Evolutionary conservation across 108 stramenopile species (phyloP).

Genomic region (Schizochytrium sp.): DNA sequence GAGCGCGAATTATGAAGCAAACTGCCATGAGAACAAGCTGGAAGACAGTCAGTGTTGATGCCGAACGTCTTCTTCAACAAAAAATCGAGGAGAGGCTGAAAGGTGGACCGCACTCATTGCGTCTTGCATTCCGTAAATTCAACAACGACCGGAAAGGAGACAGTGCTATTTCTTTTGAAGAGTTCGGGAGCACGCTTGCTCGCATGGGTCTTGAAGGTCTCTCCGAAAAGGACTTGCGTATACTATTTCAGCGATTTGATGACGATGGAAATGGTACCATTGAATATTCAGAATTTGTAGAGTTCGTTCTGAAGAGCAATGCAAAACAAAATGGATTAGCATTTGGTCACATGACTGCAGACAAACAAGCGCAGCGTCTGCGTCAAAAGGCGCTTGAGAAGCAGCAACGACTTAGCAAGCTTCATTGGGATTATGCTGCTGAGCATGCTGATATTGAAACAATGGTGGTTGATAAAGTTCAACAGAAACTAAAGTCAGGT

Average conservation of each 20-base stretch:
- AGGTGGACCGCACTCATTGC: slow-evolving; percentile 23
- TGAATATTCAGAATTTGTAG: slow-evolving; percentile 32
- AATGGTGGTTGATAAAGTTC: slow-evolving; percentile 48
- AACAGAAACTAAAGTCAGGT: slow-evolving; percentile 32
- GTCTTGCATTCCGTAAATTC: slow-evolving; percentile 55
- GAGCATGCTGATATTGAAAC: slow-evolving; percentile 44
- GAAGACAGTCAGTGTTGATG: slow-evolving; percentile 57
- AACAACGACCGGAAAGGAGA: slow-evolving; percentile 16
- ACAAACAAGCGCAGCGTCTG: slow-evolving; percentile 32
- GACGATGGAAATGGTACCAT: slow-evolving; percentile 52
- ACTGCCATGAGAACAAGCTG: slow-evolving; percentile 42
- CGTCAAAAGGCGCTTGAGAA: slow-evolving; percentile 51
- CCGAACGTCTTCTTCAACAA: slow-evolving; percentile 26
- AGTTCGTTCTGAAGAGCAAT: slow-evolving; percentile 43
- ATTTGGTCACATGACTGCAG: background rate
- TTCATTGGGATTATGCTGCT: slow-evolving; percentile 49
- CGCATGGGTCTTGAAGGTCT: slow-evolving; percentile 55
- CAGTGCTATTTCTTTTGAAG: slow-evolving; percentile 41
- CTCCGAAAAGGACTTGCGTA: background rate
- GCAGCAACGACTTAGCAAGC: background rate
- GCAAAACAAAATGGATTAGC: slow-evolving; percentile 14
- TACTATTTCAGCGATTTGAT: slow-evolving; percentile 39
- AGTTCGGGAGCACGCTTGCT: slow-evolving; percentile 21
- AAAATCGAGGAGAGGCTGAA: slow-evolving; percentile 45
- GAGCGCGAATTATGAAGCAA: slow-evolving; percentile 50